Evolutionary conservation across 2,329 filamentous ascomycete species (phyloP).

Genomic region (Xylaria sp.): DNA sequence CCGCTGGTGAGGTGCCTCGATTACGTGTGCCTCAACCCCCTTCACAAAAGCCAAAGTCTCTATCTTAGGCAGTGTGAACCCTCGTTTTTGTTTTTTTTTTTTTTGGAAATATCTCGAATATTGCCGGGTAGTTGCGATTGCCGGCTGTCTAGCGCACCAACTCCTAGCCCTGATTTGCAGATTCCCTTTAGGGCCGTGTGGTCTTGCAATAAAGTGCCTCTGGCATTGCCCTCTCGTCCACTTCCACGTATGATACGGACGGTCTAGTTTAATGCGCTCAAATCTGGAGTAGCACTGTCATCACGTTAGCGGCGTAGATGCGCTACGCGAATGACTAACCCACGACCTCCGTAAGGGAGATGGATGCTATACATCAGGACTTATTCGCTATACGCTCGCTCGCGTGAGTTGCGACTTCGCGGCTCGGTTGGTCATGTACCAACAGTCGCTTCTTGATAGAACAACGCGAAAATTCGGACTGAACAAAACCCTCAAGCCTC

Average conservation of each 20-base stretch:
- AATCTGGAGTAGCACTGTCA: background rate
- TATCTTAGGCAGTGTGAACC: constrained; percentile 49
- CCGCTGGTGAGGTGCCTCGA: constrained; percentile 45
- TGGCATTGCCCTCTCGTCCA: background rate
- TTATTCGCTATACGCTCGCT: background rate
- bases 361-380: background rate
- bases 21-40: constrained; percentile 49
- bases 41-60: constrained; percentile 48
- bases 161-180: background rate
- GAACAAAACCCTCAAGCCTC: background rate
- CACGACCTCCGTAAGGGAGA: background rate
- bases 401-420: background rate
- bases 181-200: background rate
- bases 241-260: background rate
- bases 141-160: constrained; percentile 1
- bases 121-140: constrained; percentile 3
- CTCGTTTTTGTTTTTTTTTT: constrained; percentile 44
- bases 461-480: constrained; percentile 1
- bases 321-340: background rate
- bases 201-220: background rate
- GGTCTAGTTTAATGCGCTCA: background rate
- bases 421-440: background rate
- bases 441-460: background rate
- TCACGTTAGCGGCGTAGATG: background rate
- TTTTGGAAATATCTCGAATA: constrained; percentile 34